These are phyloP conservation scores for Thymus mandschuricus DNA, from an alignment of 257 asterid genomes.

Conservation along the genomic window DNA sequence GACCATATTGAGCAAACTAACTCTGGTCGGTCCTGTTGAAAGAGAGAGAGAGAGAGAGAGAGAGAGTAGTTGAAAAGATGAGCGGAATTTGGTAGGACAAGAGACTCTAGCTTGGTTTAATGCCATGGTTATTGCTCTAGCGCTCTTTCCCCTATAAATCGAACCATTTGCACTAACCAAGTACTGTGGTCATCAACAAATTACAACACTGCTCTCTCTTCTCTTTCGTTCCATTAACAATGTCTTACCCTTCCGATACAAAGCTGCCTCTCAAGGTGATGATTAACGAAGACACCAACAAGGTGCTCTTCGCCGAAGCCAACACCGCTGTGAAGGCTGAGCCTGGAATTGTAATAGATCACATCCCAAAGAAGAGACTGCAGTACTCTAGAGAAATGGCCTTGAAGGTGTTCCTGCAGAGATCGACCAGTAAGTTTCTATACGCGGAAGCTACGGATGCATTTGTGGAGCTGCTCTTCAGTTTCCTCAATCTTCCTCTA, in stretches of 20 bases:
- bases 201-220: too few relatives aligned
- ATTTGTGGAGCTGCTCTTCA: slow-evolving; percentile 25
- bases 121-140: not conserved
- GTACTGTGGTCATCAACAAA: too few relatives aligned
- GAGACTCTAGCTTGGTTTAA: not conserved
- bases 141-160: not conserved
- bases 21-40: too few relatives aligned
- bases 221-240: not conserved
- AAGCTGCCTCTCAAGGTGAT: not conserved
- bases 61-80: too few relatives aligned
- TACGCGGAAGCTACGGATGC: slow-evolving; percentile 24
- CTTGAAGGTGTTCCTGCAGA: slow-evolving; percentile 6
- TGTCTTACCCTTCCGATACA: not conserved
- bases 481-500: slow-evolving; percentile 17
- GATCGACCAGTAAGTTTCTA: slow-evolving; percentile 25
- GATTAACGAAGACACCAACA: slow-evolving; percentile 15
- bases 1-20: too few relatives aligned
- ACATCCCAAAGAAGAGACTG: not conserved
- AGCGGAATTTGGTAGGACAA: not conserved
- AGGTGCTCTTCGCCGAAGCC: slow-evolving; percentile 25
- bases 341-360: not conserved
- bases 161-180: too few relatives aligned
- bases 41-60: too few relatives aligned
- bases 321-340: not conserved
- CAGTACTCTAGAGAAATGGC: not conserved